Base-by-base conservation (phyloP, 108 stramenopile genomes). In the Skeletonema costatum region DNA sequence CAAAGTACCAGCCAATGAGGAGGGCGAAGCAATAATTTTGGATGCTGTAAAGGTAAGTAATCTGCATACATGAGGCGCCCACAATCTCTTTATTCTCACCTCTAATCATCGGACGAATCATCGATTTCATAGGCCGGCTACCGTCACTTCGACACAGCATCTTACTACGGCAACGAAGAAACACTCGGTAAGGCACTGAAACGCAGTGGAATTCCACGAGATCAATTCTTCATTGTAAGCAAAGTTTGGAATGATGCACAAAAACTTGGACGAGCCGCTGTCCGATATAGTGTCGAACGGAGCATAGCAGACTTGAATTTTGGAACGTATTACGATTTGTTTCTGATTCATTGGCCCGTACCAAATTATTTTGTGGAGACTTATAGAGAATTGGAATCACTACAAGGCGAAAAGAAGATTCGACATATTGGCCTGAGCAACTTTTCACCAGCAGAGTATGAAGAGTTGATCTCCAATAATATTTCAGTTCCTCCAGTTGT, bases 271-370 rank as follows among this genome's bases (percentile, higher is more conserved):
- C 71, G 73, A 39, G 60, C 19, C 11, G 19, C 64, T 8, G 80
- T 84, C 13, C 39, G 66, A 25, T n/a, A 46, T 13, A 46, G 56
- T 21, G 64, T 71, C 62, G n/a, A 73, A 21, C 50, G 31, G 35
- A 77, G 81, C n/a, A 63, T 88, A 30, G 46, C 39, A 32, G 17
- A 25, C 4, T 29, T 75, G 17, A 29, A 71, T 44, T 70, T 71
- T 53, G 68, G 76, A 51, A 60, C 41, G 12, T 77, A 86, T 38
- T 44, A 82, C 3, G 88, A 88, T 66, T 29, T 78, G 32, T 77
- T 74, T 73, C 30, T 85, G 17, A 59, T 88, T 46, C 88, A 88
- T 77, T 86, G 82, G 80, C 88, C 88, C 1, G 76, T 80, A 14
- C 78, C 78, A 7, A 73, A 74, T 4, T 31, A 42, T 21, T 74